These are phyloP conservation scores for Penicillium paneum DNA, from an alignment of 2,329 filamentous ascomycete species.

Conservation along the genomic window DNA sequence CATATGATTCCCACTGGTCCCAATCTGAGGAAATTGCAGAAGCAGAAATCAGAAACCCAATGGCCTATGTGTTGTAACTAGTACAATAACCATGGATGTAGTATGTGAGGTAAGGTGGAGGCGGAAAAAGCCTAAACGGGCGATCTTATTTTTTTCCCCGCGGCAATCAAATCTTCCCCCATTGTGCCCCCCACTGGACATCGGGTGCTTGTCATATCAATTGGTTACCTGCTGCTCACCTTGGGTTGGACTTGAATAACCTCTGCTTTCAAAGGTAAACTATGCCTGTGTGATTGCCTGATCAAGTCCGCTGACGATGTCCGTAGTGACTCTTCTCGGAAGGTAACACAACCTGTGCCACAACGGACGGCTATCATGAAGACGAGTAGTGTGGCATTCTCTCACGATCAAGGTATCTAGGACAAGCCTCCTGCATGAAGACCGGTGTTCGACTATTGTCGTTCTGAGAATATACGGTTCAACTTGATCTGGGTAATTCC, in stretches of 20 bases:
- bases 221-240: neutral
- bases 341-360: slow-evolving; percentile 20
- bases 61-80: neutral
- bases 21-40: slow-evolving; percentile 1
- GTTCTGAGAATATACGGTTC: slow-evolving; percentile 47
- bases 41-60: neutral
- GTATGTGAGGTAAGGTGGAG: slow-evolving; percentile 1
- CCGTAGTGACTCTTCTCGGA: slow-evolving; percentile 2
- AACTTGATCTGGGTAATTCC: slow-evolving; percentile 48
- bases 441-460: slow-evolving; percentile 41
- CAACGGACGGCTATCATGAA: slow-evolving; percentile 34
- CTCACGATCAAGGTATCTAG: slow-evolving; percentile 43
- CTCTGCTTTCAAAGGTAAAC: neutral
- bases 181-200: neutral
- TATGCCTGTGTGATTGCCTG: neutral
- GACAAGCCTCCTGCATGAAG: slow-evolving; percentile 39
- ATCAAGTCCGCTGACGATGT: neutral
- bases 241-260: neutral
- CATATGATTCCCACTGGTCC: slow-evolving; percentile 18
- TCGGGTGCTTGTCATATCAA: neutral
- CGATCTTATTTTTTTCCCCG: slow-evolving; percentile 18
- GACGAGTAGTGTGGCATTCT: slow-evolving; percentile 40
- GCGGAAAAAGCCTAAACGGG: slow-evolving; percentile 11
- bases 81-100: neutral
- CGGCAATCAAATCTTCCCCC: slow-evolving; percentile 11